Conservation (phyloP, 306 rosid genomes). For the Crotalaria pallida region DNA sequence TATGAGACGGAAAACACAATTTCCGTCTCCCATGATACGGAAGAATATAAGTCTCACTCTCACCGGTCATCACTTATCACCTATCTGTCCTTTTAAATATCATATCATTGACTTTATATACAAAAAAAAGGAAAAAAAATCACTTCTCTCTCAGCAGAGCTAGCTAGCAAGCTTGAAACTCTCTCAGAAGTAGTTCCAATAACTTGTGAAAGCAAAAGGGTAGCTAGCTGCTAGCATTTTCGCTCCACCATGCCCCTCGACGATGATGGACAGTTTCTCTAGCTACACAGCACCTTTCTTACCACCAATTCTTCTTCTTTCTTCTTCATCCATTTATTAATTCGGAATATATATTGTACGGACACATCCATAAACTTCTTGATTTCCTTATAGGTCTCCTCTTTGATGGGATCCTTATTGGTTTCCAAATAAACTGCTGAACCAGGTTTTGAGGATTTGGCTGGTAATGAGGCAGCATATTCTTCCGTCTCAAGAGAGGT, state of each 20-base stretch:
- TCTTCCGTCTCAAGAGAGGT: no score
- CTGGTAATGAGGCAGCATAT: no score
- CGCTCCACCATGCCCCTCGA: background rate
- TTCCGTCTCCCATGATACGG: no score
- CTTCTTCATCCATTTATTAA: conserved; percentile 7
- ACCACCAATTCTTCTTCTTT: background rate
- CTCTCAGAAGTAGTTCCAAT: background rate
- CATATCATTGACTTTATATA: conserved; percentile 2
- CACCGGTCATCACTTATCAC: conserved; percentile 26
- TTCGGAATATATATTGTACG: conserved; percentile 30
- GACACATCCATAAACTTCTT: background rate
- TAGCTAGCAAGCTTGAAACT: background rate
- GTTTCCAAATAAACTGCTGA: no score
- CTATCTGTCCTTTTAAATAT: conserved; percentile 21
- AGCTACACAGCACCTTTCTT: conserved; percentile 15
- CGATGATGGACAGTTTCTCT: conserved; percentile 27
- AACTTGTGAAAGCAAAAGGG: conserved; percentile 24
- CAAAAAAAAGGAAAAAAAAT: no score
- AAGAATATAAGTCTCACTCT: no score
- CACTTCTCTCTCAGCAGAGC: background rate
- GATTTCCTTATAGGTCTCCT: conserved; percentile 9
- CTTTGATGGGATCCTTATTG: background rate
- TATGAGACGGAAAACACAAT: no score
- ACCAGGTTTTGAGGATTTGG: no score
- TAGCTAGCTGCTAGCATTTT: conserved; percentile 10